These are phyloP conservation scores for Penicillium pancosmium DNA, from an alignment of 495 filamentous ascomycete species.

Conservation along the genomic window DNA sequence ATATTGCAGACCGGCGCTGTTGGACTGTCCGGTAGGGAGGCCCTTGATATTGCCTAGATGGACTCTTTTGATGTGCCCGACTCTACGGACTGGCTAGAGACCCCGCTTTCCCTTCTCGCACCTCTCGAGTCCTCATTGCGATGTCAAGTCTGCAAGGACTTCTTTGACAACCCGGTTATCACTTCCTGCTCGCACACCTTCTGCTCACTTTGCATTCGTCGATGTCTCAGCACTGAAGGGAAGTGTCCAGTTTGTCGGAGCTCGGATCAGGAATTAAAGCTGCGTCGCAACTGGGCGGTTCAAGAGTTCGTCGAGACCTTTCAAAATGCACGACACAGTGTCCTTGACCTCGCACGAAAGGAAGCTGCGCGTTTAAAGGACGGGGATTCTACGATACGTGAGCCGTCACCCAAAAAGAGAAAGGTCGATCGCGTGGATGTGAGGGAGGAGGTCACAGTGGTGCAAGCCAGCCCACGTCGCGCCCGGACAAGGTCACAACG, in stretches of 20 bases:
- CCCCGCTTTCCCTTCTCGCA: constrained; percentile 69
- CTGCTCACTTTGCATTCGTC: constrained; percentile 91
- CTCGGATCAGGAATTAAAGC: constrained; percentile 75
- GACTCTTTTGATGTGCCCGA: constrained; percentile 71
- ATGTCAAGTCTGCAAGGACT: constrained; percentile 98
- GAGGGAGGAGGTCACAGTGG: constrained; percentile 10
- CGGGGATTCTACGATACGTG: constrained; percentile 16
- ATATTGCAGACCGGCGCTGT: neutral
- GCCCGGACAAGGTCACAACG: constrained; percentile 44
- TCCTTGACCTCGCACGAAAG: constrained; percentile 63
- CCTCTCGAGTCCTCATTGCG: constrained; percentile 83
- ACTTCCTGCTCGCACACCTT: constrained; percentile 96
- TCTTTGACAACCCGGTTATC: constrained; percentile 89
- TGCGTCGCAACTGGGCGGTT: constrained; percentile 80
- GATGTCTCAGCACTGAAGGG: constrained; percentile 75
- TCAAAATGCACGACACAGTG: constrained; percentile 58
- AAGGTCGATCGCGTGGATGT: constrained; percentile 41
- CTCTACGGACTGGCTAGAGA: constrained; percentile 91
- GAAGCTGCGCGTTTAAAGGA: constrained; percentile 22
- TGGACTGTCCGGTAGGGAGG: neutral
- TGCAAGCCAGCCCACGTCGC: constrained; percentile 26
- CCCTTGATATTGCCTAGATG: constrained; percentile 29
- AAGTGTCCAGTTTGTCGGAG: constrained; percentile 85
- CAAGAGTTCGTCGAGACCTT: constrained; percentile 86
- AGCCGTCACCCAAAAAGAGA: constrained; percentile 46